Conservation (phyloP, 164 flowering plant species). For the Dillenia suffruticosa region DNA sequence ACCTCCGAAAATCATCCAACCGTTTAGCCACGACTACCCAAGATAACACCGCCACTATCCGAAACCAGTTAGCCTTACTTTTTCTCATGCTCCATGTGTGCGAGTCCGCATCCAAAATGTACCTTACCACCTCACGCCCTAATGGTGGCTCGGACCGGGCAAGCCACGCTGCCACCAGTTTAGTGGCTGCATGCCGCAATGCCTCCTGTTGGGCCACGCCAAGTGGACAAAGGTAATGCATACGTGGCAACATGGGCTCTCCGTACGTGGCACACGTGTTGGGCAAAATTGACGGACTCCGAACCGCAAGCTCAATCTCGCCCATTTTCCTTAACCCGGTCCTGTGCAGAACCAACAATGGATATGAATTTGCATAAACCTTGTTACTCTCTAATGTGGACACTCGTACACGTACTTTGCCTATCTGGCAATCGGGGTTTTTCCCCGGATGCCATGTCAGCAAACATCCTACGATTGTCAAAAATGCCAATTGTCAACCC, state of each 20-base stretch:
- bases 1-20: constrained; percentile 68
- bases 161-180: constrained; percentile 78
- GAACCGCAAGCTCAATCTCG: constrained; percentile 81
- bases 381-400: constrained; percentile 87
- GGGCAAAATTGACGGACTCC: constrained; percentile 73
- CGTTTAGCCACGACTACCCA: constrained; percentile 81
- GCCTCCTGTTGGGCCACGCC: constrained; percentile 94
- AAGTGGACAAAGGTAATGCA: constrained; percentile 92
- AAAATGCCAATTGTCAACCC: constrained; percentile 89
- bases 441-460: constrained; percentile 38
- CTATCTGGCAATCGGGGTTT: constrained; percentile 68
- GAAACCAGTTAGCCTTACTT: constrained; percentile 90
- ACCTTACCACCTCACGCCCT: constrained; percentile 83
- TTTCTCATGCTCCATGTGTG: constrained; percentile 92
- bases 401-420: constrained; percentile 81
- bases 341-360: constrained; percentile 50
- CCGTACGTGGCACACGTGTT: constrained; percentile 72
- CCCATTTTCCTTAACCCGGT: constrained; percentile 95
- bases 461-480: constrained; percentile 90
- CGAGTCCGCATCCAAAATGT: constrained; percentile 91
- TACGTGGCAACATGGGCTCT: constrained; percentile 76
- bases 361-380: constrained; percentile 81
- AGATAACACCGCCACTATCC: constrained; percentile 73
- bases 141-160: constrained; percentile 84
- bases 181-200: constrained; percentile 67